phyloP scores from a whole-genome alignment of 768 basidiomycete species.

The Tricholoma matsutake region DNA sequence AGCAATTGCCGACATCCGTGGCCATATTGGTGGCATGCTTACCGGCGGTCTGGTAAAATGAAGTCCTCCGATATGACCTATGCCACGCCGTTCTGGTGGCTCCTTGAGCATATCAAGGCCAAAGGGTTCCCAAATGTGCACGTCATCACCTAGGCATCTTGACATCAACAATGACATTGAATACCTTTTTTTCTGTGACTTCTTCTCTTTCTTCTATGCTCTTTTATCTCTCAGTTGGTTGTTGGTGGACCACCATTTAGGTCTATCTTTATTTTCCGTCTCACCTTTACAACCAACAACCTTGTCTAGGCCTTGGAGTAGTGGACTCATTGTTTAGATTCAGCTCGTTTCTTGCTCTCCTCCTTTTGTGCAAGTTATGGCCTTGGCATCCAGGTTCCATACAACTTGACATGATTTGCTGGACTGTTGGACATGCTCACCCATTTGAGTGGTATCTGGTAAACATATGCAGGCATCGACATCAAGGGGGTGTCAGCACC shows the following conservation, averaged over 20 bases:
- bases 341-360: not conserved
- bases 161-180: not conserved
- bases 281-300: not conserved
- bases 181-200: not conserved
- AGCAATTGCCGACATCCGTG: no score
- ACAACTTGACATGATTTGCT: not conserved
- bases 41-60: no score
- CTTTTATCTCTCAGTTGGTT: not conserved
- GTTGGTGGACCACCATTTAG: not conserved
- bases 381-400: not conserved
- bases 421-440: not conserved
- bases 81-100: constrained; percentile 30
- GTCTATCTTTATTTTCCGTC: not conserved
- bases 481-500: no score
- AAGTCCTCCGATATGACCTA: no score
- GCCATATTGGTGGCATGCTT: no score
- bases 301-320: not conserved
- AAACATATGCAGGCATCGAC: not conserved
- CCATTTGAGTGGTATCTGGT: not conserved
- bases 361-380: not conserved
- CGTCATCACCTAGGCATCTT: not conserved
- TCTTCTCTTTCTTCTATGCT: not conserved
- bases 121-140: constrained; percentile 7
- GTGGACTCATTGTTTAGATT: not conserved
- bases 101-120: constrained; percentile 18